Percentiles rank a stretch among this genome's conserved stretches.
These are phyloP conservation scores for Apiotrichum brassicae DNA, from an alignment of 1,284 basidiomycete genomes.

Conservation along the genomic window DNA sequence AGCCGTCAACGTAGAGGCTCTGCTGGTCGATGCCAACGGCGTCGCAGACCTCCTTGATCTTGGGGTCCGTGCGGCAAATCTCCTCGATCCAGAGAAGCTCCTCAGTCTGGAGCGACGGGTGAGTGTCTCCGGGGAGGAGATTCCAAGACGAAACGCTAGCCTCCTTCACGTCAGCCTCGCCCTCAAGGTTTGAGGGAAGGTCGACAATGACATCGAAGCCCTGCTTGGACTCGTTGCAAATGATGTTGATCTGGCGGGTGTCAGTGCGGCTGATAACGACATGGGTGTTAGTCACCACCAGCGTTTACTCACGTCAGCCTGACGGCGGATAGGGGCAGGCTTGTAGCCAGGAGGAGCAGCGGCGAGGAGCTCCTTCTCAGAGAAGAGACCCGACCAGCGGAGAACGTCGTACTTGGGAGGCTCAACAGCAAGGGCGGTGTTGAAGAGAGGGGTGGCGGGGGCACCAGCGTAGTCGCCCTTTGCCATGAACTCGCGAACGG, in stretches of 20 bases:
- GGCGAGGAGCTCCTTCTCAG: conserved; percentile 29
- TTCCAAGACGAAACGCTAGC: conserved; percentile 35
- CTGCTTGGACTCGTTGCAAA: conserved; percentile 43
- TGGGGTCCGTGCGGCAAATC: conserved; percentile 43
- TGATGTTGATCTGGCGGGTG: conserved; percentile 47
- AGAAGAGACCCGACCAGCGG: conserved; percentile 37
- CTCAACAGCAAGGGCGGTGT: conserved; percentile 42
- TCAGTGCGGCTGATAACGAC: too few species aligned
- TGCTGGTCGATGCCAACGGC: conserved; percentile 46
- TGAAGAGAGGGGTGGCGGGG: conserved; percentile 34
- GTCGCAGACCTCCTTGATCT: conserved; percentile 43
- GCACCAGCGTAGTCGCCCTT: conserved; percentile 17
- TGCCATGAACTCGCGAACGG: conserved; percentile 31
- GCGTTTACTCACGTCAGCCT: conserved; percentile 36
- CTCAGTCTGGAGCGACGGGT: conserved; percentile 49
- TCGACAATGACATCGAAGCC: conserved; percentile 43
- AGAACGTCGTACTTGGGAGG: conserved; percentile 42
- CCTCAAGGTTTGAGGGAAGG: conserved; percentile 39
- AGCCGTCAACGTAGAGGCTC: conserved; percentile 47
- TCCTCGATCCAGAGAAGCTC: conserved; percentile 49
- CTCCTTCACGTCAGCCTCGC: conserved; percentile 16
- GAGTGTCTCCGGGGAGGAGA: conserved; percentile 43
- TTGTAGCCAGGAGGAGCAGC: conserved; percentile 12
- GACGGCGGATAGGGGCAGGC: conserved; percentile 22
- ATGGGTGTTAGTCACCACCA: not conserved